These are phyloP conservation scores for Colletotrichum navitas DNA, from an alignment of 2,329 filamentous ascomycete genomes.

Conservation along the genomic window DNA sequence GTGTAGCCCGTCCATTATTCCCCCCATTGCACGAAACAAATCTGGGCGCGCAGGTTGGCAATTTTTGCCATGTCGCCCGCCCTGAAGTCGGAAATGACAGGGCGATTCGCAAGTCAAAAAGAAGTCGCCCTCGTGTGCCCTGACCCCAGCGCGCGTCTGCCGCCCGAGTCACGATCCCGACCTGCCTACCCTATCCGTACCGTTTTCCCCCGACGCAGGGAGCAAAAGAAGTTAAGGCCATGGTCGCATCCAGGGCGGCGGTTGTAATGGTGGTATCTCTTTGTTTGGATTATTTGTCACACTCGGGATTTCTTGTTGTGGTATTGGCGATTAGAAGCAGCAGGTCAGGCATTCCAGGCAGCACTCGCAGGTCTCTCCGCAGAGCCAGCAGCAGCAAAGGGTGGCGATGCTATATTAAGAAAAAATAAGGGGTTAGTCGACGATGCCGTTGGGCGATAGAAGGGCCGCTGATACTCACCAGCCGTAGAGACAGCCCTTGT, in stretches of 20 bases:
- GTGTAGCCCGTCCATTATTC: not conserved
- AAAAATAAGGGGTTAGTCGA: not conserved
- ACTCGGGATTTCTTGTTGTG: conserved; percentile 1
- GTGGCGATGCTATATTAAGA: conserved; percentile 51
- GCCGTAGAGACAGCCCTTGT: conserved; percentile 56
- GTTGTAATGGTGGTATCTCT: not conserved
- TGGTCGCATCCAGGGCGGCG: conserved; percentile 28
- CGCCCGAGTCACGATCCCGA: not conserved
- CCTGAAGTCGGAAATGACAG: not conserved
- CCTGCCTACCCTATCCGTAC: not conserved
- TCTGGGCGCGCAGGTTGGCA: not conserved
- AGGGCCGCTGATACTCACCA: conserved; percentile 48
- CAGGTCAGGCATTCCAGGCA: conserved; percentile 57
- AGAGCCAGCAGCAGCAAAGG: conserved; percentile 60
- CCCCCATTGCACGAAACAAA: not conserved
- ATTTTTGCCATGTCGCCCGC: not conserved
- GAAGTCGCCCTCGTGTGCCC: not conserved
- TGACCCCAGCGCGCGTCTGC: not conserved
- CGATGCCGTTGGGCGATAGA: not conserved
- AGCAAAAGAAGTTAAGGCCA: conserved; percentile 23
- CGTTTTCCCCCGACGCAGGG: conserved; percentile 14
- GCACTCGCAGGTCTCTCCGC: conserved; percentile 59
- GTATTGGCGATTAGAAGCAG: conserved; percentile 50
- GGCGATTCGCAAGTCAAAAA: not conserved
- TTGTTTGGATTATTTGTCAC: conserved; percentile 5